phyloP scores from a whole-genome alignment of 495 filamentous ascomycete genomes.

The Hyaloscypha variabilis region DNA sequence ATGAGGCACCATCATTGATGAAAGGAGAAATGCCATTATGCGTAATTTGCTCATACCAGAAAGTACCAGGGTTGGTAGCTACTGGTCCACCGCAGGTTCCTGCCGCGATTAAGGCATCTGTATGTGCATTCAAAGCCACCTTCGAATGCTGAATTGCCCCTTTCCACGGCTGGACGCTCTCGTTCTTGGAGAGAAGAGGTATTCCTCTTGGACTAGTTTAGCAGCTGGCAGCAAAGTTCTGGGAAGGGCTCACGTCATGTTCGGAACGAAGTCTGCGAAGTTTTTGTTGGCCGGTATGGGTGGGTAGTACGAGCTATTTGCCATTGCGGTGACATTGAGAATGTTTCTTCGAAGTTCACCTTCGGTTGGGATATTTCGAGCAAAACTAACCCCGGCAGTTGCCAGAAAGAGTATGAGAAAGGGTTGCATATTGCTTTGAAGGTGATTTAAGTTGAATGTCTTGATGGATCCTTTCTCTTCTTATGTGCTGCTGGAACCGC shows the following conservation, averaged over 20 bases:
- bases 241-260: background rate
- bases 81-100: background rate
- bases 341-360: background rate
- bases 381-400: background rate
- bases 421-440: background rate
- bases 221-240: background rate
- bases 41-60: constrained; percentile 30
- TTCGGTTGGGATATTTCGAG: background rate
- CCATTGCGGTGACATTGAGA: background rate
- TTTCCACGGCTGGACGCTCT: background rate
- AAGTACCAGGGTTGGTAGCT: background rate
- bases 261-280: background rate
- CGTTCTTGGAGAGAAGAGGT: background rate
- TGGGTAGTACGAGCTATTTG: background rate
- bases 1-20: constrained; percentile 15
- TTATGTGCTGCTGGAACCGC: background rate
- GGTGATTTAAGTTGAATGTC: background rate
- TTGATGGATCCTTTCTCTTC: background rate
- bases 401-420: background rate
- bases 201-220: background rate
- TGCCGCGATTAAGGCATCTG: background rate
- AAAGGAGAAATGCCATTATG: constrained; percentile 34
- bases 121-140: background rate
- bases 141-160: background rate
- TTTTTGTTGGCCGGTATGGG: background rate